phyloP scores from a whole-genome alignment of 2,329 filamentous ascomycete genomes.

The Cryphonectria carpinicola region DNA sequence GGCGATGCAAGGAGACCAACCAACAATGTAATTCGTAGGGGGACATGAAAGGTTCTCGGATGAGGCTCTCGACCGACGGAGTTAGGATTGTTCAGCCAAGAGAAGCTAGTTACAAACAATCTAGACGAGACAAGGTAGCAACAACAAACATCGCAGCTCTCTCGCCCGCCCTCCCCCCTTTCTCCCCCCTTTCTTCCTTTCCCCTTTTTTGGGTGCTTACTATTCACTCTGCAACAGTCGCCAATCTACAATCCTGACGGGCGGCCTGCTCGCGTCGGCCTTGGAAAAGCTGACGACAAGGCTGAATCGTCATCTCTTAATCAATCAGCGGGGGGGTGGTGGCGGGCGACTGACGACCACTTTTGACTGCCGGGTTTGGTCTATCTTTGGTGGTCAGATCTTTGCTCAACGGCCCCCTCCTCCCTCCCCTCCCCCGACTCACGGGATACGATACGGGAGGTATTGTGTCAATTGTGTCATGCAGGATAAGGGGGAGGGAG shows the following conservation, averaged over 20 bases:
- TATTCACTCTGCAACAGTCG: not conserved
- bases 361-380: not conserved
- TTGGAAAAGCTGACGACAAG: not conserved
- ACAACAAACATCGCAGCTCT: not conserved
- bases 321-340: not conserved
- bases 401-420: not conserved
- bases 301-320: constrained; percentile 4
- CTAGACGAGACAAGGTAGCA: not conserved
- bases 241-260: not conserved
- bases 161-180: not conserved
- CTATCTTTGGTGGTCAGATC: not conserved
- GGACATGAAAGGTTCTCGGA: not conserved
- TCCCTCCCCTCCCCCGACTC: not conserved
- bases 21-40: not conserved
- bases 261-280: not conserved
- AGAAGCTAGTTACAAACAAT: not conserved
- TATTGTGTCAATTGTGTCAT: not conserved
- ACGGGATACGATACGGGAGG: not conserved
- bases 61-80: not conserved
- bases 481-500: not conserved
- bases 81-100: not conserved
- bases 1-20: not conserved
- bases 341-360: not conserved
- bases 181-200: no score
- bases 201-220: not conserved